Base-by-base conservation (phyloP, 495 filamentous ascomycete genomes). In the Podospora pseudopauciseta region DNA sequence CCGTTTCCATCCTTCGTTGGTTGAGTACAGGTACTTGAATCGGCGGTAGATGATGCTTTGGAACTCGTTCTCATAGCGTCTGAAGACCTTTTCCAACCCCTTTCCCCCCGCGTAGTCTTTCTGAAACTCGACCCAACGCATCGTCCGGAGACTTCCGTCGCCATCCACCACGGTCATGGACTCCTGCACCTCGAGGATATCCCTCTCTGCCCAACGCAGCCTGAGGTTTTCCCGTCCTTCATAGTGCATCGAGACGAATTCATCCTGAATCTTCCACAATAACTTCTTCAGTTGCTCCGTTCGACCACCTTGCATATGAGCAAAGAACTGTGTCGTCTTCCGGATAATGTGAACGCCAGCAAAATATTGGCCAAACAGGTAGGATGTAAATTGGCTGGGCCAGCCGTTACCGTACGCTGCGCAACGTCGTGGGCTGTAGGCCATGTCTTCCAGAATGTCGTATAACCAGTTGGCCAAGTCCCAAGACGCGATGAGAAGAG, bases 401-500 rank as follows among this genome's bases (percentile, higher is more conserved):
- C 55, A 60, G 55, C 56, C 65, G n/a, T 60, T 34, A 28, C 65
- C 65, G 55, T 60, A 66, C 27, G 57, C 65, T 2, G n/a, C 9
- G 57, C 65, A 66, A 7, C 56, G 65, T 27, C 2, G 18, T n/a
- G 65, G 57, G 27, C 57, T 60, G 65, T 60, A 66, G 57, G 49
- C 34, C 16, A 20, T 58, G 55, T 60, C 30, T 9, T 66, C 65
- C 16, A 66, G 65, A 7, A 66, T 66, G 65, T 66, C 65, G 57
- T 39, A 66, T 4, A 66, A 55, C 65, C 65, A 66, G 20, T 60
- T 66, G 26, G 55, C 55, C 5, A 66, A 55, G 26, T 66, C 65
- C 65, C 65, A 66, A 26, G 65, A 66, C 16, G 65, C 65, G 65
- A 66, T 60, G 65, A 66, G 65, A 30, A 66, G 65, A 20, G 65